Percentiles rank a stretch among this genome's conserved stretches.
Evolutionary conservation across 306 rosid species (phyloP).

Genomic region (Ziziphus jujuba): DNA sequence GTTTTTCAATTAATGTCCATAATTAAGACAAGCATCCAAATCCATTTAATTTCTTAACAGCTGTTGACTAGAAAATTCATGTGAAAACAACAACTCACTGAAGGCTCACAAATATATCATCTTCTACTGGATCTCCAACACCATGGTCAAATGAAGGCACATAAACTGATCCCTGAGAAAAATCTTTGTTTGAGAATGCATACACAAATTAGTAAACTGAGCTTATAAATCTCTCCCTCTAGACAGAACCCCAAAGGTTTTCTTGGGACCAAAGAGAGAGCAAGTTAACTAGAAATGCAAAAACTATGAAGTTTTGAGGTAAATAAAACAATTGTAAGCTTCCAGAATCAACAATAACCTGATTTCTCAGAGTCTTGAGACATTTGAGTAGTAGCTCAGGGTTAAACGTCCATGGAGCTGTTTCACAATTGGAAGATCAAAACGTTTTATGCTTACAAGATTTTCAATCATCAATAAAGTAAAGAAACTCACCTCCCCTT

Average conservation of each 20-base stretch:
- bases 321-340: conserved; percentile 12
- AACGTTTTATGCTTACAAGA: conserved; percentile 23
- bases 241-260: conserved; percentile 1
- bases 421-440: conserved; percentile 47
- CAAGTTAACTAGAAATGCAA: conserved; percentile 1
- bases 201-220: conserved; percentile 5
- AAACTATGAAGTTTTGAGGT: background rate
- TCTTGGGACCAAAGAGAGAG: background rate
- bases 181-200: conserved; percentile 35
- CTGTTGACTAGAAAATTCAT: background rate
- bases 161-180: conserved; percentile 87
- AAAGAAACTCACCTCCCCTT: conserved; percentile 84
- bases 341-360: conserved; percentile 48
- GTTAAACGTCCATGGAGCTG: conserved; percentile 99
- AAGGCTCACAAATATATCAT: conserved; percentile 70
- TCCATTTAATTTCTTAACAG: background rate
- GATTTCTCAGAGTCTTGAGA: conserved; percentile 67
- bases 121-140: conserved; percentile 90
- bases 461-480: conserved; percentile 29
- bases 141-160: conserved; percentile 94
- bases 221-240: background rate
- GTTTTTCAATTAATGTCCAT: background rate
- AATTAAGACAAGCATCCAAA: background rate
- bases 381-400: conserved; percentile 59
- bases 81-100: conserved; percentile 54